These are phyloP conservation scores for Arctium minus DNA, from an alignment of 129 eudicot species.

Conservation along the genomic window DNA sequence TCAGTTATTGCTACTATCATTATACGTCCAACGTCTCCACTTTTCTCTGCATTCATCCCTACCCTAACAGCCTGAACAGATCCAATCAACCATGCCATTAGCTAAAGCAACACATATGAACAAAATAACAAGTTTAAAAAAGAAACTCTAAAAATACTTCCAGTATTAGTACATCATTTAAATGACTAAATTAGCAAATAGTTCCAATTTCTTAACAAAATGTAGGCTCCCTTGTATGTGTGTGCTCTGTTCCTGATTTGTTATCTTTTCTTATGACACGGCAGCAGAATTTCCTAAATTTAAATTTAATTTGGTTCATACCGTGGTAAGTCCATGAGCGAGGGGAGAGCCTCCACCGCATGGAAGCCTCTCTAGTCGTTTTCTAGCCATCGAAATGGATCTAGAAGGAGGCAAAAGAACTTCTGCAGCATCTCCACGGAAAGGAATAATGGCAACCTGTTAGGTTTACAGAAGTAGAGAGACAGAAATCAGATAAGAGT, in stretches of 20 bases:
- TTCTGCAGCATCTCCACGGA: slow-evolving; percentile 98
- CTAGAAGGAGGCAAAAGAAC: slow-evolving; percentile 97
- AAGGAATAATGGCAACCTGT: slow-evolving; percentile 91
- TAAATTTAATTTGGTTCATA: slow-evolving; percentile 19
- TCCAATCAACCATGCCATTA: neutral
- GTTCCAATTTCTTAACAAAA: neutral
- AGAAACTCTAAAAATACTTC: neutral
- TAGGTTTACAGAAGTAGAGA: slow-evolving; percentile 17
- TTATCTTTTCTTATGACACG: neutral
- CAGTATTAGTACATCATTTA: neutral
- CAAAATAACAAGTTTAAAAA: neutral
- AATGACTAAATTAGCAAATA: neutral
- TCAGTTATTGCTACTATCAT: slow-evolving; percentile 97
- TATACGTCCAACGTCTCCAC: slow-evolving; percentile 97
- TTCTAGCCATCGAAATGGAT: slow-evolving; percentile 95
- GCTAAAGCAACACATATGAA: neutral
- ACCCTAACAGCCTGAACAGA: slow-evolving; percentile 81
- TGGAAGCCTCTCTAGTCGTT: slow-evolving; percentile 97
- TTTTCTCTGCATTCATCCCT: slow-evolving; percentile 94
- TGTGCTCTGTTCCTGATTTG: neutral
- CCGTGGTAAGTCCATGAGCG: slow-evolving; percentile 99
- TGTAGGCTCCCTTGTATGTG: neutral
- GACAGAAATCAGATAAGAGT: neutral
- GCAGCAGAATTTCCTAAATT: neutral
- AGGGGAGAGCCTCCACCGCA: slow-evolving; percentile 99